Evolutionary conservation across 345 rosid species (phyloP), one percentile per base, ranked within the genome.

Genomic region (Arabis hirsuta): DNA sequence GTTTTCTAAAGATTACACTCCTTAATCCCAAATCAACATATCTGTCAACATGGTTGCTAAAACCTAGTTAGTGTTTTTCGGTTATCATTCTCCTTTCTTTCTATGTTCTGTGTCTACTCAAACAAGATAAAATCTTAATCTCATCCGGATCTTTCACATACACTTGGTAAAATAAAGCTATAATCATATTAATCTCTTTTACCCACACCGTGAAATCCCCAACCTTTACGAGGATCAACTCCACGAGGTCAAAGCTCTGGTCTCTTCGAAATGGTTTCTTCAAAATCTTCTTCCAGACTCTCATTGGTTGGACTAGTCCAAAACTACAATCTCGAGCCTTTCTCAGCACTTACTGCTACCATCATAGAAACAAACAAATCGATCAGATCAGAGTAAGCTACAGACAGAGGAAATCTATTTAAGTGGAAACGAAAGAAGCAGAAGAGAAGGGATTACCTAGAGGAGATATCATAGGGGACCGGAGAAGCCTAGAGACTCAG

Each of bases 131-230:
- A 22, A 22, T 22, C 24, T 22, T 22, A 22, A 22, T 22, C 24
- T 22, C 2, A 22, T 22, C 24, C 24, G 2, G 0, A 22, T 22
- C 24, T 22, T 22, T 22, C 24, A 22, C 24, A 22, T 22, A 22
- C 24, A 22, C 24, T 22, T 22, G 24, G 1, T 2, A 22, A 22
- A 22, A 22, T 22, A 22, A 1, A 22, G 24, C 24, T 22, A 22
- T 27, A 27, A 27, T 27, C 29, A 27, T 27, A 39, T 48, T 2
- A 3, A 45, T 32, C 14, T 32, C 22, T 27, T 27, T 46, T 88
- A 91, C 99, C 96, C 82, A 91, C 97, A 62, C 99, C 99, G 44
- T 96, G 96, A 64, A 76, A 89, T 16, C 81, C 86, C 97, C 97
- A 95, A 53, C 99, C 99, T 74, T 80, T 90, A 71, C 77, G 79